Percentiles rank a stretch among this genome's conserved stretches.
Conservation (phyloP, 1,284 basidiomycete genomes). For the Pisolithus thermaeus region DNA sequence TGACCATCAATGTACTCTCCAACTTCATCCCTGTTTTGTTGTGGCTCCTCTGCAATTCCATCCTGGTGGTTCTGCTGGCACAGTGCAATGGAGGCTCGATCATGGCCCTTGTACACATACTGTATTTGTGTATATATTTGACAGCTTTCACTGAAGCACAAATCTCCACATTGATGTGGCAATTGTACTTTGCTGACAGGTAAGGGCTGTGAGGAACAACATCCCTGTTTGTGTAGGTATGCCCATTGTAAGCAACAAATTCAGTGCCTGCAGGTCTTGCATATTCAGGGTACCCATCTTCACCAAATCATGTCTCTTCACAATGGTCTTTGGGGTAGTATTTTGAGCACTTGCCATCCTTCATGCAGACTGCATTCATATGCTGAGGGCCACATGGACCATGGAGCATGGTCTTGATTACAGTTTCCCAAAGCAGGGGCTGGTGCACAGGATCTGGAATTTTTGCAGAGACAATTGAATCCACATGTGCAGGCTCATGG, state of each 20-base stretch:
- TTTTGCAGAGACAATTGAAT: slow-evolving; percentile 33
- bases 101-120: slow-evolving; percentile 39
- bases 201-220: no score
- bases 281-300: no score
- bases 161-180: no score
- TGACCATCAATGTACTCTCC: neutral
- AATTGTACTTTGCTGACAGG: no score
- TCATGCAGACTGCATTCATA: slow-evolving; percentile 28
- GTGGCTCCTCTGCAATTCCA: neutral
- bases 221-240: no score
- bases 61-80: neutral
- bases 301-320: slow-evolving; percentile 27
- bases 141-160: slow-evolving; percentile 17
- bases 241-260: no score
- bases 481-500: slow-evolving; percentile 29
- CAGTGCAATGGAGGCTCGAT: slow-evolving; percentile 20
- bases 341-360: slow-evolving; percentile 36
- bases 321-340: slow-evolving; percentile 35
- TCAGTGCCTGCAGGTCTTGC: no score
- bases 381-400: slow-evolving; percentile 8
- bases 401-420: slow-evolving; percentile 5
- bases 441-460: slow-evolving; percentile 35
- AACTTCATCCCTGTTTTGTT: neutral
- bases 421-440: slow-evolving; percentile 31
- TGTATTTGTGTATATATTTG: slow-evolving; percentile 41